Conservation (phyloP, 2,329 filamentous ascomycete species). For the Aureobasidium sp. region DNA sequence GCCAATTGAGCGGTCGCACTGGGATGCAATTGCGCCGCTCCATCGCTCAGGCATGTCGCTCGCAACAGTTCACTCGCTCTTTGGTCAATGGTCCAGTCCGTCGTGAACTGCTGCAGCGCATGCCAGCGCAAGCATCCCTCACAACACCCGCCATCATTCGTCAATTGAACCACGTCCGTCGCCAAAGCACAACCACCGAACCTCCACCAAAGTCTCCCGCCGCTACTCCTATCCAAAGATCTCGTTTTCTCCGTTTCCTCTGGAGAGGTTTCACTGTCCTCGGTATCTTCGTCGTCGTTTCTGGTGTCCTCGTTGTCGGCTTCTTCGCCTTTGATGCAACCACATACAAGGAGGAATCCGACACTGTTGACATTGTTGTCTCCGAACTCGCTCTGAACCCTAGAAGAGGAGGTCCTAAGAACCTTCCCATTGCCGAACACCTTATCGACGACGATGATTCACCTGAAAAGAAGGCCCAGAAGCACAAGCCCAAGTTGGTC, state of each 20-base stretch:
- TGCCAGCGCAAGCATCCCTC: neutral
- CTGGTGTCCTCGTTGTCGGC: slow-evolving; percentile 60
- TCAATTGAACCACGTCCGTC: slow-evolving; percentile 5
- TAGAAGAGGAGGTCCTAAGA: slow-evolving; percentile 80
- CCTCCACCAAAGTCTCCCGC: slow-evolving; percentile 3
- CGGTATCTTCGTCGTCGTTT: slow-evolving; percentile 66
- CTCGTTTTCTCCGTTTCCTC: slow-evolving; percentile 40
- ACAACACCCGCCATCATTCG: neutral
- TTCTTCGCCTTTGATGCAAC: slow-evolving; percentile 94
- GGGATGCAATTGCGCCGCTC: slow-evolving; percentile 8
- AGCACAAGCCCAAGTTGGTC: slow-evolving; percentile 86
- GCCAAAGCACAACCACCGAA: slow-evolving; percentile 5
- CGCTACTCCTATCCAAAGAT: neutral
- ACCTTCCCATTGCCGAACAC: slow-evolving; percentile 81
- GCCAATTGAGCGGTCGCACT: slow-evolving; percentile 6
- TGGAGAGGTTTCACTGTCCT: slow-evolving; percentile 63
- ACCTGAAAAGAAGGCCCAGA: slow-evolving; percentile 58
- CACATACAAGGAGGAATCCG: slow-evolving; percentile 70
- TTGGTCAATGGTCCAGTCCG: slow-evolving; percentile 5
- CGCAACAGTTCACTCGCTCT: neutral
- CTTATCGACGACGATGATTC: slow-evolving; percentile 84
- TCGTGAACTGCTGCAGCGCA: neutral
- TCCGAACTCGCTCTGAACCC: slow-evolving; percentile 76
- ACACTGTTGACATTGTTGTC: slow-evolving; percentile 67
- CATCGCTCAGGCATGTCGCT: neutral